Percentiles rank a stretch among this genome's conserved stretches.
These are phyloP conservation scores for Mesostigma viride DNA, from an alignment of 139 green algal species.

Conservation along the genomic window DNA sequence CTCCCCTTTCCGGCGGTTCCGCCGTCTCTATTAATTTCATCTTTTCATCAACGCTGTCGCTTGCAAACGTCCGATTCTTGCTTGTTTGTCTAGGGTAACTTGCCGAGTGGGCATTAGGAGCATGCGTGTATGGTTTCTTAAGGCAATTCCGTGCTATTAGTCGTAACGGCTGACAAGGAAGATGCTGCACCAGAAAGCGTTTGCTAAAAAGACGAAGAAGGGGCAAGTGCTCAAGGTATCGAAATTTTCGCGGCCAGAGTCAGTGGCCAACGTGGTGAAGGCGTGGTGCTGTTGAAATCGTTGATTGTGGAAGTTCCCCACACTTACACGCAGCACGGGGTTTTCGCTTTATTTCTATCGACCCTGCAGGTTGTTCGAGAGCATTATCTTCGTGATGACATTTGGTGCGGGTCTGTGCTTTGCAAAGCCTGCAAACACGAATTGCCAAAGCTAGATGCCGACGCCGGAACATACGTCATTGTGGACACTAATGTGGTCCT, in stretches of 20 bases:
- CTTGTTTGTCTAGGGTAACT: too few species aligned
- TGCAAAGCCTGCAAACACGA: constrained; percentile 38
- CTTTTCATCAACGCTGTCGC: too few species aligned
- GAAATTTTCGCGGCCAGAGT: background rate
- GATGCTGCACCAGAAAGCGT: constrained; percentile 60
- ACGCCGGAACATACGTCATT: constrained; percentile 60
- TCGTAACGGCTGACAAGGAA: too few species aligned
- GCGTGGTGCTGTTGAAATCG: background rate
- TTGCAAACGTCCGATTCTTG: too few species aligned
- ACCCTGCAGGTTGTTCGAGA: constrained; percentile 43
- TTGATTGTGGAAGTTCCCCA: background rate
- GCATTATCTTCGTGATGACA: constrained; percentile 95
- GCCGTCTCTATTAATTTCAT: too few species aligned
- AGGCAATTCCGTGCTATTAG: too few species aligned
- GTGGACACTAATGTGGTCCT: constrained; percentile 88
- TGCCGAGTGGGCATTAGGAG: too few species aligned
- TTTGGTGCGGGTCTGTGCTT: constrained; percentile 43
- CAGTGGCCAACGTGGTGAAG: background rate
- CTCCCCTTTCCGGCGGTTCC: too few species aligned
- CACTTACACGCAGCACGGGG: background rate
- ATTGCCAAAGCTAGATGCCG: constrained; percentile 45
- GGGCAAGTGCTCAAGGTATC: constrained; percentile 45
- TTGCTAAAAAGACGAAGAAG: constrained; percentile 76
- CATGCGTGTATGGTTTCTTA: too few species aligned
- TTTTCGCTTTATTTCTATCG: too few species aligned